Percentiles rank a stretch among this genome's conserved stretches.
These are phyloP conservation scores for Penicillium sp. DNA, from an alignment of 2,329 filamentous ascomycete genomes.

Conservation along the genomic window DNA sequence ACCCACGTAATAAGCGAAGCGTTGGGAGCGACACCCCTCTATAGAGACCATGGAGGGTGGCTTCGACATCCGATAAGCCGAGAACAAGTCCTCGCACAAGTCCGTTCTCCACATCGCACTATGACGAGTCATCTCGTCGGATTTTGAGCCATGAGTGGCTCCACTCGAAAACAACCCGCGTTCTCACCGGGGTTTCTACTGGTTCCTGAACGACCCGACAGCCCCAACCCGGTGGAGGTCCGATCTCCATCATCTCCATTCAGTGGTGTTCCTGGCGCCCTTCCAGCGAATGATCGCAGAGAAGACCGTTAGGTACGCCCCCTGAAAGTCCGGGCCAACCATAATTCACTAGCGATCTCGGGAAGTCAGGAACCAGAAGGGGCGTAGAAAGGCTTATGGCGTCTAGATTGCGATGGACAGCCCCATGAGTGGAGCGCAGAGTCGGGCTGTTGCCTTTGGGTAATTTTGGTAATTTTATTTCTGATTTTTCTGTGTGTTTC, in stretches of 20 bases:
- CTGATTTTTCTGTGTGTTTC: neutral
- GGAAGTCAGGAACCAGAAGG: conserved; percentile 1
- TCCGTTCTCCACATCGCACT: neutral
- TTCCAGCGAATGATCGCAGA: neutral
- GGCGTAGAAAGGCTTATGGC: neutral
- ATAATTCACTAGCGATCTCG: neutral
- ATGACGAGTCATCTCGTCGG: neutral
- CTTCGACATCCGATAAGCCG: conserved; percentile 3
- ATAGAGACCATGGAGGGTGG: neutral
- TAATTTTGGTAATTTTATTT: neutral
- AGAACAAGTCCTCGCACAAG: neutral
- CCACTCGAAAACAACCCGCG: neutral
- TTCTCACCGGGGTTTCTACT: neutral
- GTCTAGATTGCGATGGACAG: neutral
- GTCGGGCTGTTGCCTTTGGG: neutral
- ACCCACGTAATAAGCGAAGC: neutral
- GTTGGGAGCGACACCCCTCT: neutral
- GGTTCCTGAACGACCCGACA: neutral
- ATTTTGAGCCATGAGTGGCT: neutral
- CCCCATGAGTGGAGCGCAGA: neutral
- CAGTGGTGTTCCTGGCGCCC: conserved; percentile 4
- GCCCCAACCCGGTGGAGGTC: neutral
- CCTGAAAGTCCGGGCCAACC: neutral
- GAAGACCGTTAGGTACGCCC: neutral
- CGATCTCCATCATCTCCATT: conserved; percentile 2